These are phyloP conservation scores for Penicillium glabrum DNA, from an alignment of 2,329 filamentous ascomycete species.

Conservation along the genomic window DNA sequence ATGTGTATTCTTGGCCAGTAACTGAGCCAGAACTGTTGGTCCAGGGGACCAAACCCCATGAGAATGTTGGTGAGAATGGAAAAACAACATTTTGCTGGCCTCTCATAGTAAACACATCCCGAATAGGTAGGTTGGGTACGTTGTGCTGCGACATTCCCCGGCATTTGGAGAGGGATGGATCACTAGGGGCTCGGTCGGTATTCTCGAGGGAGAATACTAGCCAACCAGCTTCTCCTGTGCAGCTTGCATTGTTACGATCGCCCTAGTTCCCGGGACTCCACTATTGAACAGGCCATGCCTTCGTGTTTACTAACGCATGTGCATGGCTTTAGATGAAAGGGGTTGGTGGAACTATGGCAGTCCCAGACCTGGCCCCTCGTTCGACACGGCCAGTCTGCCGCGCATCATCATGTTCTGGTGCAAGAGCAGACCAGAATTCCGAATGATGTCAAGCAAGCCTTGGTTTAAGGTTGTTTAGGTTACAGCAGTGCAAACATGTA, in stretches of 20 bases:
- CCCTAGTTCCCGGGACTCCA: not conserved
- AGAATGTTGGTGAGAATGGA: slow-evolving; percentile 26
- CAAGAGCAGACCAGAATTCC: slow-evolving; percentile 4
- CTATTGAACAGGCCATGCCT: not conserved
- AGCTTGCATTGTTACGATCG: not conserved
- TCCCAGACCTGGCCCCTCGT: not conserved
- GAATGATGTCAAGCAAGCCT: slow-evolving; percentile 8
- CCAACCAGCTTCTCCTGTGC: slow-evolving; percentile 6
- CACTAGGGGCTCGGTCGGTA: slow-evolving; percentile 15
- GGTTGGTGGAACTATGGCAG: not conserved
- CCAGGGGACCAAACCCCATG: slow-evolving; percentile 1
- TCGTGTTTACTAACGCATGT: not conserved
- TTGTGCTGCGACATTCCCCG: slow-evolving; percentile 18
- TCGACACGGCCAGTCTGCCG: not conserved
- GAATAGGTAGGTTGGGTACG: not conserved
- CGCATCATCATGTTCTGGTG: not conserved
- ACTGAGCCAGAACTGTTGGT: not conserved
- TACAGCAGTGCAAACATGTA: not conserved
- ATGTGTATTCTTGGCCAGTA: slow-evolving; percentile 12
- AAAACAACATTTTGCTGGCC: slow-evolving; percentile 1
- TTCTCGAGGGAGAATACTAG: slow-evolving; percentile 7
- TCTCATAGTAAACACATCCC: slow-evolving; percentile 13
- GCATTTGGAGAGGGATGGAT: slow-evolving; percentile 6
- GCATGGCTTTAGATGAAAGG: not conserved
- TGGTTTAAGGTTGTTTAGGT: not conserved